A percentile compares a stretch with the other conserved stretches of the same genome.
phyloP scores from a whole-genome alignment of 1,284 basidiomycete species.

The Cystobasidium slooffiae region DNA sequence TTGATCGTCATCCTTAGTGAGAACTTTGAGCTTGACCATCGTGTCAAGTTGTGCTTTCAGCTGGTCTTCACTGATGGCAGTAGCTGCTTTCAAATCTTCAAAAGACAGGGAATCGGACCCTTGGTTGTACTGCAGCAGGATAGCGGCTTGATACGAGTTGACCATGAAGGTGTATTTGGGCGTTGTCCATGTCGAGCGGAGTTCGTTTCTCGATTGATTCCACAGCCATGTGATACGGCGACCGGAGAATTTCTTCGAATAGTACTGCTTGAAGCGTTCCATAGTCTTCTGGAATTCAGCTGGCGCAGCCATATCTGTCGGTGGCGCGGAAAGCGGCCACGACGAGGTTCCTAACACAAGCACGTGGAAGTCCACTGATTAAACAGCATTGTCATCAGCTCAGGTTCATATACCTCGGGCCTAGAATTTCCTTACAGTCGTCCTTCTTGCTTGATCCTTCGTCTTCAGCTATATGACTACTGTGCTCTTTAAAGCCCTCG shows the following conservation, averaged over 20 bases:
- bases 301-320: slow-evolving; percentile 87
- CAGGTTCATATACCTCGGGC: not conserved
- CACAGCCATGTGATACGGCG: slow-evolving; percentile 97
- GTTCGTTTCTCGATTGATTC: slow-evolving; percentile 96
- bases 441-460: slow-evolving; percentile 59
- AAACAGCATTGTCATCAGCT: not conserved
- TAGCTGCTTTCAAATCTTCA: slow-evolving; percentile 79
- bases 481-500: slow-evolving; percentile 93
- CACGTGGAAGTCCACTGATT: slow-evolving; percentile 79
- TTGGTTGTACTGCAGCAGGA: slow-evolving; percentile 91
- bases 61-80: slow-evolving; percentile 80
- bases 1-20: slow-evolving; percentile 77
- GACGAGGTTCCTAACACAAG: slow-evolving; percentile 95
- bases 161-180: slow-evolving; percentile 97
- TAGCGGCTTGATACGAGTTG: slow-evolving; percentile 92
- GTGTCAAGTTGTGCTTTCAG: slow-evolving; percentile 81
- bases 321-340: slow-evolving; percentile 83
- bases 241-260: slow-evolving; percentile 88
- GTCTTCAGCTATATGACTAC: slow-evolving; percentile 58
- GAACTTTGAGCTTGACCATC: slow-evolving; percentile 85
- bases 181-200: slow-evolving; percentile 84
- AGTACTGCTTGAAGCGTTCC: slow-evolving; percentile 91
- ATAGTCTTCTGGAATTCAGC: slow-evolving; percentile 83
- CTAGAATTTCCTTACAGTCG: slow-evolving; percentile 62
- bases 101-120: slow-evolving; percentile 76